phyloP scores from a whole-genome alignment of 352 stramenopile genomes.

The Globisporangium solare region DNA sequence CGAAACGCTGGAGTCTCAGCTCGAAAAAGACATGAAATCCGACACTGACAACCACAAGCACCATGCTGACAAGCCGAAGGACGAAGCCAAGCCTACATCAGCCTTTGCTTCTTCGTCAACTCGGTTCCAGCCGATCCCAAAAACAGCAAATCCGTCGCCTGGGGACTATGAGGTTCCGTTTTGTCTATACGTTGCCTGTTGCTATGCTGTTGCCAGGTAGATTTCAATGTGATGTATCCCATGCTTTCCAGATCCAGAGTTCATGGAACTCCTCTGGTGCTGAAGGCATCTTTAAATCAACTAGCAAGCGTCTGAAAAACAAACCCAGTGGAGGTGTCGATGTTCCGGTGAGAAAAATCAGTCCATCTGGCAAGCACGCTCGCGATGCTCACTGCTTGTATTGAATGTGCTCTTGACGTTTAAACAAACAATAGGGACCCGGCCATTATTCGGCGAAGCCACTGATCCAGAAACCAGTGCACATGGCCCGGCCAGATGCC shows the following conservation, averaged over 20 bases:
- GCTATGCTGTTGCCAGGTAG: no score
- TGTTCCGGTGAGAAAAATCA: constrained; percentile 31
- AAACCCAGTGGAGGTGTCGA: constrained; percentile 23
- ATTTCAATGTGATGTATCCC: neutral
- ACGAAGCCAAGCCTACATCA: constrained; percentile 46
- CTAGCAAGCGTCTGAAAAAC: constrained; percentile 46
- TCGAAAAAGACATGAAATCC: constrained; percentile 56
- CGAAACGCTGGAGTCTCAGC: constrained; percentile 41
- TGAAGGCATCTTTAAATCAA: constrained; percentile 63
- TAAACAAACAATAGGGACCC: constrained; percentile 31
- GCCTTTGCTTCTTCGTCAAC: constrained; percentile 63
- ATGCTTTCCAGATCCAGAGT: constrained; percentile 33
- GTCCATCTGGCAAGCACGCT: no score
- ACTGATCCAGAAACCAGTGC: constrained; percentile 44
- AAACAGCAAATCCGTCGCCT: constrained; percentile 36
- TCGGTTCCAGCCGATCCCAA: constrained; percentile 38
- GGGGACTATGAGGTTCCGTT: constrained; percentile 62
- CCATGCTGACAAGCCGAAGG: constrained; percentile 10
- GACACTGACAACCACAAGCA: constrained; percentile 16
- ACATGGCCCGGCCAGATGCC: constrained; percentile 63
- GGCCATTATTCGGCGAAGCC: constrained; percentile 44
- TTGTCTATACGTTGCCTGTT: neutral
- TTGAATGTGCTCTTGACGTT: no score
- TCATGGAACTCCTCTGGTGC: constrained; percentile 64
- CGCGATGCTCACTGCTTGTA: no score